Percentiles rank a stretch among this genome's conserved stretches.
Evolutionary conservation across 2,329 filamentous ascomycete species (phyloP).

Genomic region (Fusarium lyarnte): DNA sequence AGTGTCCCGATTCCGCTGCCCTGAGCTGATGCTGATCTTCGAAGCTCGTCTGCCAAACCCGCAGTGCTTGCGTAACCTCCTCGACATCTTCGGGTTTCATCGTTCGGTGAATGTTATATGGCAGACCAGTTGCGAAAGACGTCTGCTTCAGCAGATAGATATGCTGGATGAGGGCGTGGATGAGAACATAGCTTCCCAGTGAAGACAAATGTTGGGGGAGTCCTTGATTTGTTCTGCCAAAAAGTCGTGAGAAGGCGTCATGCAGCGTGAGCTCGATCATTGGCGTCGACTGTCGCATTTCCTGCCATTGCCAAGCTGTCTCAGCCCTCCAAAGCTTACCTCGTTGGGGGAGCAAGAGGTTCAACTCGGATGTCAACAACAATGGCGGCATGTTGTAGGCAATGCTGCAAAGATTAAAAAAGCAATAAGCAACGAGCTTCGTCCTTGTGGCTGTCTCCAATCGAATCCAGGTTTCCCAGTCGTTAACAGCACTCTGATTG

Average conservation of each 20-base stretch:
- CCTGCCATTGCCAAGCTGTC: constrained; percentile 68
- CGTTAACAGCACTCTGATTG: constrained; percentile 55
- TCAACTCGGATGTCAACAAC: constrained; percentile 68
- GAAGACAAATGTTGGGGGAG: constrained; percentile 64
- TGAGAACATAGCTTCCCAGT: constrained; percentile 75
- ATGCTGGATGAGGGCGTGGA: constrained; percentile 77
- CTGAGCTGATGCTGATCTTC: constrained; percentile 64
- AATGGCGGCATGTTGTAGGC: constrained; percentile 69
- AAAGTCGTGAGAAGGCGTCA: constrained; percentile 64
- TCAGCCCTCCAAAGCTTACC: constrained; percentile 68
- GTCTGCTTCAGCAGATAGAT: constrained; percentile 76
- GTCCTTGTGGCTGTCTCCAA: constrained; percentile 67
- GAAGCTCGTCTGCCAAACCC: constrained; percentile 67
- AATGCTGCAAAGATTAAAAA: constrained; percentile 71
- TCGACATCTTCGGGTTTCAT: constrained; percentile 66
- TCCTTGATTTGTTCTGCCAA: constrained; percentile 61
- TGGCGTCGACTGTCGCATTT: constrained; percentile 61
- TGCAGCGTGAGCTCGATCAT: constrained; percentile 64
- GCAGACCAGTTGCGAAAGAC: constrained; percentile 59
- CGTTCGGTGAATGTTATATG: constrained; percentile 61
- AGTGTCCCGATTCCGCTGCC: constrained; percentile 58
- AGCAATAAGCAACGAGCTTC: constrained; percentile 69
- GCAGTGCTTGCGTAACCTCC: constrained; percentile 63
- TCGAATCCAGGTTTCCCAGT: constrained; percentile 70
- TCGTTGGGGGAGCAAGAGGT: constrained; percentile 63